Percentiles rank a stretch among this genome's conserved stretches.
These are phyloP conservation scores for Isabelozyma heimii DNA, from an alignment of 805 yeast species.

Conservation along the genomic window DNA sequence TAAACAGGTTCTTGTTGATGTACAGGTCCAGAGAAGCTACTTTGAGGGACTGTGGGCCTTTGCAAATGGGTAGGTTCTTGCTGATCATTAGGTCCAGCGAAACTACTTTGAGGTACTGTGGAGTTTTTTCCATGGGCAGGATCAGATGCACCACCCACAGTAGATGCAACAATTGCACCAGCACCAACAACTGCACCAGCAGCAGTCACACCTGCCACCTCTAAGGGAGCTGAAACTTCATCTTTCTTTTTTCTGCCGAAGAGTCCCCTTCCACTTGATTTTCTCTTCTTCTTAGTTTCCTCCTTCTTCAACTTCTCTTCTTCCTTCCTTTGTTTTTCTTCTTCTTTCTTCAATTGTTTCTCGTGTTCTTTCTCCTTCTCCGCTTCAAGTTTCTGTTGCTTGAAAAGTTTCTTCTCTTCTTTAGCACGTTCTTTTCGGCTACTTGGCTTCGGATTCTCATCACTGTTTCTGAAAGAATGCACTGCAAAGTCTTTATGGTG, in stretches of 20 bases:
- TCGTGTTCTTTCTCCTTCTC: conserved; percentile 6
- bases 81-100: too few relatives aligned
- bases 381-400: conserved; percentile 10
- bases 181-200: neutral
- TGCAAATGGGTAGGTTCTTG: too few relatives aligned
- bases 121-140: neutral
- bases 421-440: conserved; percentile 18
- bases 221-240: neutral
- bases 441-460: conserved; percentile 4
- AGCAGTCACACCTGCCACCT: neutral
- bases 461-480: conserved; percentile 27
- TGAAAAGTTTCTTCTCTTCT: conserved; percentile 17
- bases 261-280: neutral
- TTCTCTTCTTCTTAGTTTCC: conserved; percentile 1
- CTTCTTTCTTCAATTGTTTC: conserved; percentile 6
- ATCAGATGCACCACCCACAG: neutral
- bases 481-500: conserved; percentile 31
- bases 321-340: conserved; percentile 6
- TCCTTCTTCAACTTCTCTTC: conserved; percentile 3
- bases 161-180: neutral
- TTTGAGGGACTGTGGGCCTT: too few relatives aligned
- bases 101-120: neutral
- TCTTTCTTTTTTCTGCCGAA: conserved; percentile 1
- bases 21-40: too few relatives aligned
- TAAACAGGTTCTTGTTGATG: too few relatives aligned